Percentiles rank a stretch among this genome's conserved stretches.
Evolutionary conservation across 2,329 filamentous ascomycete genomes (phyloP).

Genomic region (Allantophomopsis lycopodina): DNA sequence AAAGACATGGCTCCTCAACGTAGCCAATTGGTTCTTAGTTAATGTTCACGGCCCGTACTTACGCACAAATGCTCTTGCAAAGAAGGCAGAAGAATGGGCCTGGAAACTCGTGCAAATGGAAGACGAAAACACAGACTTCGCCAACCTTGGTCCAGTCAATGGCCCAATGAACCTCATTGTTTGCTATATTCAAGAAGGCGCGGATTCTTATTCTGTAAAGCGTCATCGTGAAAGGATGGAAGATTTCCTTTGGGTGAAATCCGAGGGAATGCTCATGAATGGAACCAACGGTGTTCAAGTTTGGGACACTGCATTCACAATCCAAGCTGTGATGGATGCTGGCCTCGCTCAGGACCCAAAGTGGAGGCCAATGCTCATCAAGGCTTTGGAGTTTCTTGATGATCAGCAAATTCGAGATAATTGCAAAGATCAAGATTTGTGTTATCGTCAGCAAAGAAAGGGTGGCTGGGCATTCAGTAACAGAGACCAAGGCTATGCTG

Average conservation of each 20-base stretch:
- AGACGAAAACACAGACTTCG: conserved; percentile 82
- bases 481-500: conserved; percentile 82
- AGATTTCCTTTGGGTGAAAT: conserved; percentile 84
- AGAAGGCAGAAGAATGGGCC: conserved; percentile 65
- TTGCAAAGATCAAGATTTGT: conserved; percentile 59
- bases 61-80: conserved; percentile 48
- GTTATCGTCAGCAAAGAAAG: conserved; percentile 83
- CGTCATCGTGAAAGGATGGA: conserved; percentile 69
- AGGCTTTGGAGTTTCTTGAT: conserved; percentile 75
- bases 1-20: conserved; percentile 72
- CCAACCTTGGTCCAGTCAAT: conserved; percentile 79
- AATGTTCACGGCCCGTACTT: conserved; percentile 72
- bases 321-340: conserved; percentile 69
- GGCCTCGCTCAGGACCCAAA: conserved; percentile 64
- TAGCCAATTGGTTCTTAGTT: conserved; percentile 64
- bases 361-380: conserved; percentile 72
- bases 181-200: conserved; percentile 76
- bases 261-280: conserved; percentile 87
- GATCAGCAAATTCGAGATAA: conserved; percentile 84
- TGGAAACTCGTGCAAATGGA: conserved; percentile 81
- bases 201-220: conserved; percentile 55
- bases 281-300: conserved; percentile 97
- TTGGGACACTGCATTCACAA: conserved; percentile 89
- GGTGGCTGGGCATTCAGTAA: conserved; percentile 96
- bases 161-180: conserved; percentile 79